A percentile compares a stretch with the other conserved stretches of the same genome.
Conservation (phyloP, 169 alveolate genomes). For the Plasmodium berghei region DNA sequence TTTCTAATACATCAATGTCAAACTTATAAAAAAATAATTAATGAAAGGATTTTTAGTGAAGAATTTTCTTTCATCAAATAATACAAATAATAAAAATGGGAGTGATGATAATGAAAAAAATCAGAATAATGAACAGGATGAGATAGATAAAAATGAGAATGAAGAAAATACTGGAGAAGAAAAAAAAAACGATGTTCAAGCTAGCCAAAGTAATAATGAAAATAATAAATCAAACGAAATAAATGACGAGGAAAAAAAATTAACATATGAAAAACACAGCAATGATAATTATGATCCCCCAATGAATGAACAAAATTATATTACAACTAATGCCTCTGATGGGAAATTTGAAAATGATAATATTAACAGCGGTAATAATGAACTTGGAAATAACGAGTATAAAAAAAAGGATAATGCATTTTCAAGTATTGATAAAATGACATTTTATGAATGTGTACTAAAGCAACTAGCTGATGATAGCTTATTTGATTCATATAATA, state of each 20-base stretch:
- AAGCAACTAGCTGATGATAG: constrained; percentile 54
- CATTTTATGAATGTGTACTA: constrained; percentile 52
- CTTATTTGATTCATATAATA: constrained; percentile 32
- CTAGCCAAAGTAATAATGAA: neutral
- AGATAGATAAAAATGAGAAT: neutral
- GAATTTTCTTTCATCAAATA: constrained; percentile 17
- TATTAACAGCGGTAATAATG: neutral
- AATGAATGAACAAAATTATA: too few relatives aligned
- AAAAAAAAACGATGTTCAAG: neutral
- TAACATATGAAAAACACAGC: neutral
- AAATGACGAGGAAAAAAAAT: too few relatives aligned
- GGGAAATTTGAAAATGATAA: too few relatives aligned
- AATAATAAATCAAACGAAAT: neutral
- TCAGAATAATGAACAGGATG: neutral
- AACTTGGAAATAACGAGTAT: neutral
- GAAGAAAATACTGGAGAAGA: neutral
- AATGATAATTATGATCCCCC: too few relatives aligned
- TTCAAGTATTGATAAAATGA: constrained; percentile 34
- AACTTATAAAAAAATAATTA: neutral
- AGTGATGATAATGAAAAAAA: constrained; percentile 2
- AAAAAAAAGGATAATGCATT: neutral
- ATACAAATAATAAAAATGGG: neutral
- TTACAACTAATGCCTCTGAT: too few relatives aligned
- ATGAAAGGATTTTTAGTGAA: constrained; percentile 46
- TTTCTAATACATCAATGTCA: neutral